A percentile compares a stretch with the other conserved stretches of the same genome.
Evolutionary conservation across 768 basidiomycete species (phyloP).

Genomic region (Hypholoma fasciculare): DNA sequence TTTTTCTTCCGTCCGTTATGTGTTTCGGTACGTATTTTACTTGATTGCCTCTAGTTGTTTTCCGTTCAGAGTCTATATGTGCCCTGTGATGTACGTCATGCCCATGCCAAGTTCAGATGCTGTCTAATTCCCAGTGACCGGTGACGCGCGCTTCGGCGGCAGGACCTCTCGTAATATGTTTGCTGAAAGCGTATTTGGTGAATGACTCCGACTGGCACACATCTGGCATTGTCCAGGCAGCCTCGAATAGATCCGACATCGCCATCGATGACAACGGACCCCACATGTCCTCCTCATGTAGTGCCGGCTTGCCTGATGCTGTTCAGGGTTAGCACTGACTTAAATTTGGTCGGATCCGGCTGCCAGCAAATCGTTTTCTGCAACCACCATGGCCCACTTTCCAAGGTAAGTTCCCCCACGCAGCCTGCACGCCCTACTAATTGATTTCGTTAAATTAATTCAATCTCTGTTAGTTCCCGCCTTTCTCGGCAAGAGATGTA

Average conservation of each 20-base stretch:
- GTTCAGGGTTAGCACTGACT: background rate
- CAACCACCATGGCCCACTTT: conserved; percentile 3
- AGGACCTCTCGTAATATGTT: background rate
- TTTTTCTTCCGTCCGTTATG: conserved; percentile 7
- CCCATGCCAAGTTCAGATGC: background rate
- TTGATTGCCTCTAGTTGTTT: conserved; percentile 8
- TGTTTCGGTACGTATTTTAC: conserved; percentile 8
- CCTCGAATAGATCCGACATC: background rate
- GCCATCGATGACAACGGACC: conserved; percentile 4
- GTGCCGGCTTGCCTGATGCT: background rate
- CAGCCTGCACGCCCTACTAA: background rate
- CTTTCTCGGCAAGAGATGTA: conserved; percentile 24
- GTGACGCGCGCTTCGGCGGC: background rate
- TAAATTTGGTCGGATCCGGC: background rate
- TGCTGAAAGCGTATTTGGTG: background rate
- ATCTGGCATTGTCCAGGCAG: too few species aligned
- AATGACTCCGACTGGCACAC: too few species aligned
- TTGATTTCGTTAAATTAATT: background rate
- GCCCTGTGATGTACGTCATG: conserved; percentile 1
- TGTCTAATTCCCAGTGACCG: background rate
- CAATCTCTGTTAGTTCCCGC: conserved; percentile 4
- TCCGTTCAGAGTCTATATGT: conserved; percentile 8
- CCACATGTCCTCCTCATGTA: conserved; percentile 5
- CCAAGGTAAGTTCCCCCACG: conserved; percentile 3
- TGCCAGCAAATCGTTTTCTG: background rate